phyloP scores from a whole-genome alignment of 305 asterid genomes.

The Salvia sclarea region DNA sequence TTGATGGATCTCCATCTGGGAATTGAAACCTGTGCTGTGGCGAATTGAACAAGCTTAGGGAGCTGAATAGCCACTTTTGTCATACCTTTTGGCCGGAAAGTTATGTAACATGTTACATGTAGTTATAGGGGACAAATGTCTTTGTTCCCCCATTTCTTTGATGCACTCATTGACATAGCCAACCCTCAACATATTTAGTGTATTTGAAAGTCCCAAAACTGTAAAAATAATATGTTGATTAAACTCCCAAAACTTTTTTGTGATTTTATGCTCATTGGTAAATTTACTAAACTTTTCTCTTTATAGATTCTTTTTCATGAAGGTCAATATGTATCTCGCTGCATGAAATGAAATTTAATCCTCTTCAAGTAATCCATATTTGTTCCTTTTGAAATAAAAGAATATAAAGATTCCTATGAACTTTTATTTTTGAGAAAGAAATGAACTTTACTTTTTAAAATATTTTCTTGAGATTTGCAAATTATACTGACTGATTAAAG shows the following conservation, averaged over 20 bases:
- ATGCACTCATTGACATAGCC: background rate
- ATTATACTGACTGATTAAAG: background rate
- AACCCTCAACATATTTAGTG: background rate
- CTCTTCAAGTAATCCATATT: background rate
- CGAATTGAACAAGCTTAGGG: background rate
- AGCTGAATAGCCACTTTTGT: background rate
- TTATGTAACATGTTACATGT: background rate
- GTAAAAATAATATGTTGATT: background rate
- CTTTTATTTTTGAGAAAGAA: background rate
- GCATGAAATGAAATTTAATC: background rate
- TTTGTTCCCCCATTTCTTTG: background rate
- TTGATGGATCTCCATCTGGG: constrained; percentile 1
- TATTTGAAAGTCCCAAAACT: background rate
- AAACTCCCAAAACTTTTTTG: background rate
- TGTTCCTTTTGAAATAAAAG: background rate
- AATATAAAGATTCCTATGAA: background rate
- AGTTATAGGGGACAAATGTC: background rate
- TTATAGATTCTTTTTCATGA: background rate
- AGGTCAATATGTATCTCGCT: background rate
- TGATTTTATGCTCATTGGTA: background rate
- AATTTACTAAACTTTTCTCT: background rate
- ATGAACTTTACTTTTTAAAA: background rate
- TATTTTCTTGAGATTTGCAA: background rate
- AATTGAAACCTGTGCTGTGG: background rate
- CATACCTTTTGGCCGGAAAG: background rate